These are phyloP conservation scores for Dactylis glomerata DNA, from an alignment of 176 grass and related monocot genomes.

Conservation along the genomic window DNA sequence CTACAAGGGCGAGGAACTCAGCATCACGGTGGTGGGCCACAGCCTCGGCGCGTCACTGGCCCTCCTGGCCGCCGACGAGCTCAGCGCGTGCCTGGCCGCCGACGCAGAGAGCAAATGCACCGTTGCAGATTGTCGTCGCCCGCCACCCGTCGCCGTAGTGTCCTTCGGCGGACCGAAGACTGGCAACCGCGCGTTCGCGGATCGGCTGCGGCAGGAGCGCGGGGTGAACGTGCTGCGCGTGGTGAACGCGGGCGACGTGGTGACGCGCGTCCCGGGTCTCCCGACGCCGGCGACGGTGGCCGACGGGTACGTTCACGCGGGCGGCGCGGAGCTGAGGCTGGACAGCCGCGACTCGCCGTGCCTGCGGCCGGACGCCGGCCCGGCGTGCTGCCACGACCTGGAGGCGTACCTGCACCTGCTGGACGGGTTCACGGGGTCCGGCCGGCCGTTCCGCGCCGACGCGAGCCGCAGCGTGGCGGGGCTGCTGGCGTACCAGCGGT, in stretches of 20 bases:
- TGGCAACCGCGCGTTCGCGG: constrained; percentile 53
- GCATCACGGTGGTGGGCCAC: constrained; percentile 72
- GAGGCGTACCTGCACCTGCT: constrained; percentile 74
- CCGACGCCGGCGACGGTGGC: background rate
- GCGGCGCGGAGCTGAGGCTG: constrained; percentile 50
- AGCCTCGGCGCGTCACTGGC: constrained; percentile 70
- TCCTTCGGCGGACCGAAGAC: constrained; percentile 69
- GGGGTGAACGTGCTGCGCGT: constrained; percentile 60
- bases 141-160: constrained; percentile 55
- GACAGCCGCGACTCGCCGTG: constrained; percentile 59
- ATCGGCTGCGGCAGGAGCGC: constrained; percentile 18
- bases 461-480: constrained; percentile 53
- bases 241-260: constrained; percentile 75
- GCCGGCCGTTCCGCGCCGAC: constrained; percentile 47
- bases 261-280: constrained; percentile 51
- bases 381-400: constrained; percentile 67
- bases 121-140: background rate
- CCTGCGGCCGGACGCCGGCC: constrained; percentile 52
- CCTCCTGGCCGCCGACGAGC: constrained; percentile 71
- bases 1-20: constrained; percentile 73
- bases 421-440: constrained; percentile 52
- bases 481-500: constrained; percentile 46
- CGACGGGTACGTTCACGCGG: constrained; percentile 47
- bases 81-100: constrained; percentile 30
- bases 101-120: background rate